Base-by-base conservation (phyloP, 352 stramenopile species). In the Globisporangium cederbergense region DNA sequence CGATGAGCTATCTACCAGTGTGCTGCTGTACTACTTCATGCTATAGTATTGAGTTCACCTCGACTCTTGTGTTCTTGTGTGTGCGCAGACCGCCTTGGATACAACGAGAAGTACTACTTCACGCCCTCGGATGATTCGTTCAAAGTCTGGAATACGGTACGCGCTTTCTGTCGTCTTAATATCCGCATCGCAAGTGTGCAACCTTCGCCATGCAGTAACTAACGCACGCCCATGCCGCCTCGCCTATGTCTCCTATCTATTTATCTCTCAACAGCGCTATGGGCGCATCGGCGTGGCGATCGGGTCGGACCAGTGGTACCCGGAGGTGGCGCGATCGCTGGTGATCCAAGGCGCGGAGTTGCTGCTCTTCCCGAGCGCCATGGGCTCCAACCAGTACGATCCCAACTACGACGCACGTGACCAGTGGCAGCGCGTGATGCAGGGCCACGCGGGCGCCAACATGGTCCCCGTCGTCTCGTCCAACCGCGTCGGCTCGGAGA, bases 51-150 rank as follows among this genome's bases (percentile, higher is more conserved):
- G n/a, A 13, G 16, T 9, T 20, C 10, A 3, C 25, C 56, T 14
- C 14, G 9, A 46, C 18, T 53, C 42, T 18, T 52, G 42, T 36
- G 28, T 61, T 22, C 16, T 22, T 67, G 50, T 28, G 38, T 6
- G 50, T 28, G 38, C 3, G 8, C 38, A 89, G 89, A 97, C 70
- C 88, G 89, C 10, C 85, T 96, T 38, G 91, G 91, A 16, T 94
- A 91, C 79, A 93, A 95, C 54, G 89, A 97, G 54, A 96, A 96
- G 68, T 97, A 97, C 70, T 97, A 97, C 77, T 97, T 97, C 65
- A 96, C 83, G 55, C 92, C 92, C 0, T 90, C 90, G 1, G 88
- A 97, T 68, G 90, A 91, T 64, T 74, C 88, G 49, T 95, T 97
- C 67, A 89, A 88, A 77, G 90, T 97, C 30, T 97, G 87, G 79